phyloP scores from a whole-genome alignment of 1,284 basidiomycete genomes.

The Chondrostereum purpureum region DNA sequence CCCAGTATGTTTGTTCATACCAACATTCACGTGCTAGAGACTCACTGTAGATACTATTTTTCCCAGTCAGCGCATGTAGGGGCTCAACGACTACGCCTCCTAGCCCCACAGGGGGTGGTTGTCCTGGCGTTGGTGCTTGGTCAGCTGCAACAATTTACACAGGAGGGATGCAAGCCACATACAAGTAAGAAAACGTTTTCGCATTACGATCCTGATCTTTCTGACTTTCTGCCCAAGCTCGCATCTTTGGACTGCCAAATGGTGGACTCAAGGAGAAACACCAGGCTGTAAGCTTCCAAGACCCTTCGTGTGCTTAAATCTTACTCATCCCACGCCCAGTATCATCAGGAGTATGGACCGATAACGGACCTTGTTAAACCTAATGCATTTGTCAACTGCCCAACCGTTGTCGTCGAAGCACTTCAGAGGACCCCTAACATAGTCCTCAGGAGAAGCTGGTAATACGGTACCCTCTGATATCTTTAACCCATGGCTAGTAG shows the following conservation, averaged over 20 bases:
- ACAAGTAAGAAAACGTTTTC: constrained; percentile 30
- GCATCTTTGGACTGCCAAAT: constrained; percentile 57
- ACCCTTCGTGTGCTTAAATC: background rate
- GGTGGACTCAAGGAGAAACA: constrained; percentile 54
- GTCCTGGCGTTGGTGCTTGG: constrained; percentile 49
- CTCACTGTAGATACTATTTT: constrained; percentile 9
- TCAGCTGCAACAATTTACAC: constrained; percentile 38
- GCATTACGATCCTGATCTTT: constrained; percentile 3
- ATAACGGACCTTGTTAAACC: constrained; percentile 52
- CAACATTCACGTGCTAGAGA: background rate
- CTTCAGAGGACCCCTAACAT: too few relatives aligned
- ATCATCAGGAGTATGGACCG: constrained; percentile 48
- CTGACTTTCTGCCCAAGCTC: constrained; percentile 27
- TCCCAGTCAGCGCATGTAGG: constrained; percentile 49
- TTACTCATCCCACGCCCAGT: constrained; percentile 18
- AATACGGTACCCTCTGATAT: too few relatives aligned
- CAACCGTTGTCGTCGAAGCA: too few relatives aligned
- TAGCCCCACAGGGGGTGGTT: constrained; percentile 29
- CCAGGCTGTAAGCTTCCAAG: constrained; percentile 40
- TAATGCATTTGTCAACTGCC: too few relatives aligned
- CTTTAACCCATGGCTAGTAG: too few relatives aligned
- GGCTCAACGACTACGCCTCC: constrained; percentile 17
- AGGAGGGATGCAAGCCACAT: constrained; percentile 44
- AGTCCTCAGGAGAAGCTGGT: too few relatives aligned
- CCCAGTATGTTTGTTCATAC: constrained; percentile 34